Conservation (phyloP, 306 rosid genomes). For the Quercus engelmannii region DNA sequence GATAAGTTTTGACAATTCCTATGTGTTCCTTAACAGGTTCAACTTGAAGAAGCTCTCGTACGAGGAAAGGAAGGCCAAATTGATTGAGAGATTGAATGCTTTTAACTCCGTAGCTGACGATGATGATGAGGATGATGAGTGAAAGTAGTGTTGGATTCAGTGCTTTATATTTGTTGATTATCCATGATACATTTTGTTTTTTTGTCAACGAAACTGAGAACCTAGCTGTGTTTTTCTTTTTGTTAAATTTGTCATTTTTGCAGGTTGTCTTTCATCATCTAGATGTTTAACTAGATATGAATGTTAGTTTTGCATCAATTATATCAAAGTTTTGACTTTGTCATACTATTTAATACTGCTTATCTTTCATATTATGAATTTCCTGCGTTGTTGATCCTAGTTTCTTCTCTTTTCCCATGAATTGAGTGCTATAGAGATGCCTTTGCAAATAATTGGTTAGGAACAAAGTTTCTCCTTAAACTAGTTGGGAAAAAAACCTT, state of each 20-base stretch:
- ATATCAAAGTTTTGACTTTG: neutral
- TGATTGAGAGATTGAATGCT: slow-evolving; percentile 53
- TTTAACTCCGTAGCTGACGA: slow-evolving; percentile 55
- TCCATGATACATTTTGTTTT: neutral
- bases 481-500: no score
- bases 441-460: no score
- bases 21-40: slow-evolving; percentile 26
- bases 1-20: neutral
- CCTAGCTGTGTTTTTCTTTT: neutral
- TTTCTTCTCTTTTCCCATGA: no score
- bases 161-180: neutral
- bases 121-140: slow-evolving; percentile 37
- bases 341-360: neutral
- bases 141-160: neutral
- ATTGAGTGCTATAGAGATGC: no score
- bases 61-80: slow-evolving; percentile 56
- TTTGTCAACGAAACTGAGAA: neutral
- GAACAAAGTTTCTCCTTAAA: no score
- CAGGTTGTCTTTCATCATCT: neutral
- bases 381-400: no score
- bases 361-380: no score
- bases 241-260: neutral
- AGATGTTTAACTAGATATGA: neutral
- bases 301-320: neutral
- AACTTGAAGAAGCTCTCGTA: slow-evolving; percentile 72